Evolutionary conservation across 345 rosid species (phyloP), one percentile per base, ranked within the genome.

Genomic region (Lenwebbia sp.): DNA sequence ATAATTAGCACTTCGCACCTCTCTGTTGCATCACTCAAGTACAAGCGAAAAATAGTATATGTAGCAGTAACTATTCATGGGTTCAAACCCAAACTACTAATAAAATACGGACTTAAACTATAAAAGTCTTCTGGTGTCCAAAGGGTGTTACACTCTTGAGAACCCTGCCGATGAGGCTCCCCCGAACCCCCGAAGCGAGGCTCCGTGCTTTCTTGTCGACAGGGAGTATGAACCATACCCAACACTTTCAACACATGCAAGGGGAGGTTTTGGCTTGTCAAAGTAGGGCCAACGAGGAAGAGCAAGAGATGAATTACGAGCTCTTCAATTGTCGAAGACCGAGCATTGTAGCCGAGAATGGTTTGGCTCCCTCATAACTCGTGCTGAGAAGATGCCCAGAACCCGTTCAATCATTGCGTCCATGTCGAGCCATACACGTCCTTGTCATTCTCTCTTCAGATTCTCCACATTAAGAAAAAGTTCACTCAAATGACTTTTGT

Each of bases 361-460:
- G 47, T 15, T 62, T 22, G 78, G 47, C 28, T 33, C 78, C 7
- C 47, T 19, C 78, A 37, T 4, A 9, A 19, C 47, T 70, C 78
- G 25, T 37, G 12, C n/a, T 23, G 12, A 8, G 11, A 8, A 55
- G 21, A 17, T 33, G 13, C 44, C 44, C 44, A 17, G 78, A 65
- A 33, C 78, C 25, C 19, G 47, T 13, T 70, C 78, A 70, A 70
- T 70, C 78, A 65, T 65, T 30, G 41, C 76, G 41, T 65, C 41
- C 76, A 37, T 7, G 78, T 70, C 78, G 13, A 8, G 52, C 85
- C 85, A 84, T 84, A 57, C 17, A 47, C 54, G 85, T 84, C 85
- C 75, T 84, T 84, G 51, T 84, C 85, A 84, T 25, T 84, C 85
- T 23, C 85, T 33, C 70, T n/a, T 84, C 52, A 70, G 50, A 84